Evolutionary conservation across 441 rosid genomes (phyloP).

Genomic region (Manihot esculenta): DNA sequence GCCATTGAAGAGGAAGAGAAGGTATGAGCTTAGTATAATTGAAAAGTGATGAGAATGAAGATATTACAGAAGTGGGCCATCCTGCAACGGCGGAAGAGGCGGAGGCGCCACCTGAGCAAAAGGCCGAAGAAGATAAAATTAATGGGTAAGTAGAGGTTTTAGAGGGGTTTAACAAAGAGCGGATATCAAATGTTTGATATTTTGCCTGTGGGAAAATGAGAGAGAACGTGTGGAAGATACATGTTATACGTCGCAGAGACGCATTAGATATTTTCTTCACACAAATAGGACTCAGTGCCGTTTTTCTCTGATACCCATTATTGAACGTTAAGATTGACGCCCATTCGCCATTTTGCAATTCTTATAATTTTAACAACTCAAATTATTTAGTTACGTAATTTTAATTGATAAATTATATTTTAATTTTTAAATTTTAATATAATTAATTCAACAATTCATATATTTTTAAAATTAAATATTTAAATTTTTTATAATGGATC

Average conservation of each 20-base stretch:
- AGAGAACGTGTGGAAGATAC: background rate
- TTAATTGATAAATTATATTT: too few relatives aligned
- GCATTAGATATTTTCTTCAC: background rate
- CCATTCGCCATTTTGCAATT: too few relatives aligned
- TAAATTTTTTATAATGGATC: too few relatives aligned
- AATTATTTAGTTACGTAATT: too few relatives aligned
- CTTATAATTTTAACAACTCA: too few relatives aligned
- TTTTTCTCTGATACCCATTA: too few relatives aligned
- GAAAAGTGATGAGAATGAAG: background rate
- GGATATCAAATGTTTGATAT: background rate
- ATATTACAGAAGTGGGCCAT: background rate
- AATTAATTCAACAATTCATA: too few relatives aligned
- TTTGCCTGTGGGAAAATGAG: background rate
- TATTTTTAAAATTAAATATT: too few relatives aligned
- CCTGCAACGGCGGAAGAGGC: background rate
- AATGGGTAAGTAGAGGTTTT: slow-evolving; percentile 23
- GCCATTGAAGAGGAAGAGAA: slow-evolving; percentile 37
- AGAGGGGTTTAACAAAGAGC: slow-evolving; percentile 21
- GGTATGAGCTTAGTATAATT: background rate
- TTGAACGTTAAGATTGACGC: too few relatives aligned
- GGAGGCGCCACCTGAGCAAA: background rate
- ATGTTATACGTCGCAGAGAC: background rate
- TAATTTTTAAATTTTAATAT: too few relatives aligned
- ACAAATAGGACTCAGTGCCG: too few relatives aligned
- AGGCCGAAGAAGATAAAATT: background rate